Conservation (phyloP, 2,329 filamentous ascomycete species). For the Calonectria pteridis region DNA sequence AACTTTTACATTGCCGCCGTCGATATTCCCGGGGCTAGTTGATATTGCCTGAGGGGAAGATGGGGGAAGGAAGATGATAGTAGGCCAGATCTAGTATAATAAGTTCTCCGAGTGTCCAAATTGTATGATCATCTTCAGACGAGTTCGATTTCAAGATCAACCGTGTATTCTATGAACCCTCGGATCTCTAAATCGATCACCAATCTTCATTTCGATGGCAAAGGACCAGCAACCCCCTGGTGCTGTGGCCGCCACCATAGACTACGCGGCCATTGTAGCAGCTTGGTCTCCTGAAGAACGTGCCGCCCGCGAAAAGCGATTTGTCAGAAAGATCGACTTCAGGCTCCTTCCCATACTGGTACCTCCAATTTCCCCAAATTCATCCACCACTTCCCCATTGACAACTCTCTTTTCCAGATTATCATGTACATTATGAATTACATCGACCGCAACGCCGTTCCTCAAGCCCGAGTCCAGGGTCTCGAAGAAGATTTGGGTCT, state of each 20-base stretch:
- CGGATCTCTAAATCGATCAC: neutral
- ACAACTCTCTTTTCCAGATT: neutral
- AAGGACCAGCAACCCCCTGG: slow-evolving; percentile 6
- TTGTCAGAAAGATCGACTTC: slow-evolving; percentile 29
- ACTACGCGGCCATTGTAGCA: slow-evolving; percentile 38
- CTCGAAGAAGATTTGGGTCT: slow-evolving; percentile 58
- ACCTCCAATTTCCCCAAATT: neutral
- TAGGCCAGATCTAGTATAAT: slow-evolving; percentile 17
- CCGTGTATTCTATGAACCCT: neutral
- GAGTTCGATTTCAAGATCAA: neutral
- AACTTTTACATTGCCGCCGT: neutral
- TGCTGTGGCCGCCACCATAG: neutral
- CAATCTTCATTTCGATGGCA: slow-evolving; percentile 4
- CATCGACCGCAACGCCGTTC: slow-evolving; percentile 54
- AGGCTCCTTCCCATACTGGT: slow-evolving; percentile 30
- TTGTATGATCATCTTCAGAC: neutral
- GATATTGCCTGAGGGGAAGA: neutral
- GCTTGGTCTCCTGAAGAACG: slow-evolving; percentile 30
- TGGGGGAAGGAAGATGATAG: neutral
- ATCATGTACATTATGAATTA: slow-evolving; percentile 71
- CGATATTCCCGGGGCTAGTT: neutral
- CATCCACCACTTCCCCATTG: neutral
- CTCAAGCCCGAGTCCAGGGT: slow-evolving; percentile 56
- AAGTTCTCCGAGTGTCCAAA: neutral
- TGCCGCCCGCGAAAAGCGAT: slow-evolving; percentile 21